These are phyloP conservation scores for Aspergillus uvarum DNA, from an alignment of 2,329 filamentous ascomycete genomes.

Conservation along the genomic window DNA sequence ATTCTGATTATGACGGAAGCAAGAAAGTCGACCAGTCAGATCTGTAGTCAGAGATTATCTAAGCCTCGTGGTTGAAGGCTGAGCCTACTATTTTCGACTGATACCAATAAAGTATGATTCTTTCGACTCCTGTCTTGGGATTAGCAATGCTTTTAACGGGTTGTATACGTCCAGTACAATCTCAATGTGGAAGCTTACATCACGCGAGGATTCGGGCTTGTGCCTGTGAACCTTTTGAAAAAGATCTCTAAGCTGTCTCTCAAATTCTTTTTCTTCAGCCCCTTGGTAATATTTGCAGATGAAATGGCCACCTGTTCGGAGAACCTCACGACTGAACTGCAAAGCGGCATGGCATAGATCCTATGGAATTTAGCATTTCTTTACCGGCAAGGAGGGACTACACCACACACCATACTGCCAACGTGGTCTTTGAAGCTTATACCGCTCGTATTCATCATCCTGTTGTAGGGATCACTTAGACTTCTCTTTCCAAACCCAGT, in stretches of 20 bases:
- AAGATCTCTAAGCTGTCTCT: conserved; percentile 69
- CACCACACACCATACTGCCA: conserved; percentile 78
- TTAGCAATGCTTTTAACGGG: conserved; percentile 13
- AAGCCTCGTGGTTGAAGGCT: conserved; percentile 31
- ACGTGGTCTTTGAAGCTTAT: conserved; percentile 82
- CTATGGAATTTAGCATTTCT: conserved; percentile 47
- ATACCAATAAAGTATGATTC: conserved; percentile 86
- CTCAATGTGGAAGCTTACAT: conserved; percentile 51
- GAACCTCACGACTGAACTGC: conserved; percentile 78
- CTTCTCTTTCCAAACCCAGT: conserved; percentile 78
- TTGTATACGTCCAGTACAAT: conserved; percentile 2
- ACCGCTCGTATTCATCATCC: conserved; percentile 99
- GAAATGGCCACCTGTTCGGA: conserved; percentile 81
- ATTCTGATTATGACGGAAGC: conserved; percentile 39
- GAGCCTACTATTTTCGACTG: conserved; percentile 58
- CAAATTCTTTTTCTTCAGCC: conserved; percentile 75
- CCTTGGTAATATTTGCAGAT: conserved; percentile 98
- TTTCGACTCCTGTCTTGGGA: conserved; percentile 65
- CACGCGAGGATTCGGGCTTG: conserved; percentile 88
- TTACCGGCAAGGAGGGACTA: conserved; percentile 1
- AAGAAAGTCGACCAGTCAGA: conserved; percentile 15
- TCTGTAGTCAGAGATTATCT: neutral
- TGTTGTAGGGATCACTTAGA: conserved; percentile 92
- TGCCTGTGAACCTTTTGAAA: conserved; percentile 80
- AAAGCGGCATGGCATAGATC: conserved; percentile 87